Percentiles rank a stretch among this genome's conserved stretches.
These are phyloP conservation scores for Yamadazyma phyllophila DNA, from an alignment of 805 yeast genomes.

Conservation along the genomic window DNA sequence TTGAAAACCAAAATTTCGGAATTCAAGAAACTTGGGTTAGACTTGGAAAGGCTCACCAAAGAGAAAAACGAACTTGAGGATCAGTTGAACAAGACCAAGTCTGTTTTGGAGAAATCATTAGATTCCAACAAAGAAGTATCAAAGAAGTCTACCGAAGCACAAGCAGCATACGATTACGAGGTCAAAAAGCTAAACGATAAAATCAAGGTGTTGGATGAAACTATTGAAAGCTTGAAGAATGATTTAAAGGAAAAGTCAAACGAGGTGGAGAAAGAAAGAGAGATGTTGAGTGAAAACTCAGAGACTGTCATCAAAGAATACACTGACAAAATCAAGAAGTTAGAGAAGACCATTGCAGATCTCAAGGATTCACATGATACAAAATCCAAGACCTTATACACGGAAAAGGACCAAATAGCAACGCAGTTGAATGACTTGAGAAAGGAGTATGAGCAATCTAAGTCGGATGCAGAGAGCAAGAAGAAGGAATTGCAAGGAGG, in stretches of 20 bases:
- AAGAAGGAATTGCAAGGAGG: not conserved
- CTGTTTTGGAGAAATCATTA: not conserved
- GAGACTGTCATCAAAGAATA: slow-evolving; percentile 50
- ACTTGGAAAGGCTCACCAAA: not conserved
- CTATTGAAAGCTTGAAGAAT: slow-evolving; percentile 25
- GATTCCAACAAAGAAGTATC: slow-evolving; percentile 2
- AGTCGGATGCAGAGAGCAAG: slow-evolving; percentile 1
- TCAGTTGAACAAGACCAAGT: not conserved
- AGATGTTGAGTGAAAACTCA: slow-evolving; percentile 46
- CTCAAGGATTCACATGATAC: slow-evolving; percentile 15
- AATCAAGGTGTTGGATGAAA: slow-evolving; percentile 23
- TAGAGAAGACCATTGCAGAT: slow-evolving; percentile 35
- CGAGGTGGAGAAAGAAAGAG: slow-evolving; percentile 53
- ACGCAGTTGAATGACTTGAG: slow-evolving; percentile 9
- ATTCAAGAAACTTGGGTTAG: not conserved
- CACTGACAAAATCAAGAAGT: slow-evolving; percentile 39
- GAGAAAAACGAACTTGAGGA: not conserved
- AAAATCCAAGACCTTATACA: not conserved
- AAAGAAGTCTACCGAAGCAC: not conserved
- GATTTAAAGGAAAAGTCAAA: slow-evolving; percentile 35
- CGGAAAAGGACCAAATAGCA: slow-evolving; percentile 4
- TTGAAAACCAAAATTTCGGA: not conserved
- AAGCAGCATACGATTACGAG: slow-evolving; percentile 17
- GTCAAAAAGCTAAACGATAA: slow-evolving; percentile 16
- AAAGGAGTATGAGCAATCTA: slow-evolving; percentile 10